A percentile compares a stretch with the other conserved stretches of the same genome.
Evolutionary conservation across 495 filamentous ascomycete species (phyloP).

Genomic region (Daldinia grandis): DNA sequence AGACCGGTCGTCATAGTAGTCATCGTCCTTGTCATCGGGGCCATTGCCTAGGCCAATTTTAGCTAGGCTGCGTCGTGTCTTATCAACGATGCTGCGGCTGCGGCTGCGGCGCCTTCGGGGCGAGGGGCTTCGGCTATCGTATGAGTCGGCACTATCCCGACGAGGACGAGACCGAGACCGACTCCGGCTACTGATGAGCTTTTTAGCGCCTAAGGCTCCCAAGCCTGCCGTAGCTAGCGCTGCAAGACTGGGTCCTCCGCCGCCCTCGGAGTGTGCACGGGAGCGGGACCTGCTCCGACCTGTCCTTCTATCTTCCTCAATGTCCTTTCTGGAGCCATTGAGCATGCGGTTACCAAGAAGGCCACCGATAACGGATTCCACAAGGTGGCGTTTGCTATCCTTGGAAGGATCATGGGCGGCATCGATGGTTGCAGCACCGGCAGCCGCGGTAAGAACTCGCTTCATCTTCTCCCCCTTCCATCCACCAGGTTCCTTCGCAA

Average conservation of each 20-base stretch:
- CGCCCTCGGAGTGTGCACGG: slow-evolving; percentile 59
- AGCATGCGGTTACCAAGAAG: slow-evolving; percentile 82
- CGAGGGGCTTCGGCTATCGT: slow-evolving; percentile 57
- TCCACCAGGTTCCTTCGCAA: slow-evolving; percentile 82
- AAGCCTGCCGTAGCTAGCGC: slow-evolving; percentile 78
- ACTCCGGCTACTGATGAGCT: slow-evolving; percentile 73
- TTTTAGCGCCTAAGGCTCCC: slow-evolving; percentile 82
- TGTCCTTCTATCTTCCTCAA: slow-evolving; percentile 62
- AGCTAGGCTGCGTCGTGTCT: slow-evolving; percentile 54
- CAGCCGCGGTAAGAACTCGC: slow-evolving; percentile 84
- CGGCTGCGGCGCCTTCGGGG: slow-evolving; percentile 54
- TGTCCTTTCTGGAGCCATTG: slow-evolving; percentile 74
- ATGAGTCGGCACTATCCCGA: slow-evolving; percentile 55
- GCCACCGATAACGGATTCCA: slow-evolving; percentile 85
- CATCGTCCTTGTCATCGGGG: slow-evolving; percentile 54
- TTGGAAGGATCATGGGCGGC: slow-evolving; percentile 78
- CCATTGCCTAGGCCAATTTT: slow-evolving; percentile 57
- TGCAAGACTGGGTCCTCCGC: slow-evolving; percentile 60
- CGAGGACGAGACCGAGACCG: slow-evolving; percentile 59
- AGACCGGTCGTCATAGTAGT: slow-evolving; percentile 46
- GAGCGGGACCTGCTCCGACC: slow-evolving; percentile 61
- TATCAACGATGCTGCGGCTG: slow-evolving; percentile 60
- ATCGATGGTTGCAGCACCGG: slow-evolving; percentile 85
- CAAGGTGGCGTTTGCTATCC: slow-evolving; percentile 69
- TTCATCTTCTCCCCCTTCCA: slow-evolving; percentile 89